Conservation (phyloP, 768 basidiomycete genomes). For the Polyporus arcularius region DNA sequence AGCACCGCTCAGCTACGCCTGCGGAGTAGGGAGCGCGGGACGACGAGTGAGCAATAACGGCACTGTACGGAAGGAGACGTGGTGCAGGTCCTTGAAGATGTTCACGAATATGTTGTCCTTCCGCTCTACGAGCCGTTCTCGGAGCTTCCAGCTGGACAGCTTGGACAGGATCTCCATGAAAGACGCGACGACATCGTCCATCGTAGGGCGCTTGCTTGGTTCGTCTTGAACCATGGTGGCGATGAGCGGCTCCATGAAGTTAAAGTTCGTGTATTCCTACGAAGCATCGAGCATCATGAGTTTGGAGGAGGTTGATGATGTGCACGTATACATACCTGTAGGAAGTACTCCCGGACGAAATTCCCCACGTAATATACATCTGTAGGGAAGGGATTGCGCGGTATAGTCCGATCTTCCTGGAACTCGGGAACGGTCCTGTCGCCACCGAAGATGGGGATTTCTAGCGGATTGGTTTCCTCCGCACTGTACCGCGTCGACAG, state of each 20-base stretch:
- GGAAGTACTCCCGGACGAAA: slow-evolving; percentile 12
- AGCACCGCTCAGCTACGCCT: neutral
- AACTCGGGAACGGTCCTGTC: slow-evolving; percentile 27
- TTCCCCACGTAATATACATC: slow-evolving; percentile 25
- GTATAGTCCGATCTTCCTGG: slow-evolving; percentile 7
- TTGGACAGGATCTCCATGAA: slow-evolving; percentile 9
- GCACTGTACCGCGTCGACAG: slow-evolving; percentile 29
- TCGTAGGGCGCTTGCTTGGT: slow-evolving; percentile 27
- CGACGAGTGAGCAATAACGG: neutral
- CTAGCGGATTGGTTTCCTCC: slow-evolving; percentile 24
- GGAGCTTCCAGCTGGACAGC: slow-evolving; percentile 5
- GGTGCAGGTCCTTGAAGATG: neutral
- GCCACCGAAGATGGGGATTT: slow-evolving; percentile 18
- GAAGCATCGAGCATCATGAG: neutral
- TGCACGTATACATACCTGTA: neutral
- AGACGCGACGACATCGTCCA: slow-evolving; percentile 14
- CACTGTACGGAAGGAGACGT: slow-evolving; percentile 3
- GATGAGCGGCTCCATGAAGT: slow-evolving; percentile 28
- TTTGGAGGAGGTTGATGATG: neutral
- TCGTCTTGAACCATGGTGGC: slow-evolving; percentile 25
- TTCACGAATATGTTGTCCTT: slow-evolving; percentile 1
- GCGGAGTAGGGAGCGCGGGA: slow-evolving; percentile 10
- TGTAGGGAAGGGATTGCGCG: slow-evolving; percentile 26
- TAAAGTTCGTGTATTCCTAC: slow-evolving; percentile 16
- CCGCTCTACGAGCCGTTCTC: slow-evolving; percentile 1